Conservation (phyloP, 805 yeast genomes). For the Zygosaccharomyces kombuchaensis region DNA sequence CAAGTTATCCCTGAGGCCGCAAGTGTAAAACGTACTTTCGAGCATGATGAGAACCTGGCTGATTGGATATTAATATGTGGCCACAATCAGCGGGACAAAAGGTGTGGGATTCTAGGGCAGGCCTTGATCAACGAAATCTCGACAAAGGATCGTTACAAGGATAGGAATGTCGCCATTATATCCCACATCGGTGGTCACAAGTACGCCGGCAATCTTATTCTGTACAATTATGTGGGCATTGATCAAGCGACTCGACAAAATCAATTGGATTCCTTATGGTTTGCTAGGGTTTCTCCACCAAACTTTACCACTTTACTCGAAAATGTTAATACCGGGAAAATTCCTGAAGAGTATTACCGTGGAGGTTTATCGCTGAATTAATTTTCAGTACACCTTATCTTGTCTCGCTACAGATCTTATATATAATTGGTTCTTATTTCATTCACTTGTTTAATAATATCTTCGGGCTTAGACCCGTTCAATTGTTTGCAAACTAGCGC, state of each 20-base stretch:
- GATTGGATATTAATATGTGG: constrained; percentile 29
- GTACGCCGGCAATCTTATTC: constrained; percentile 76
- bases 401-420: constrained; percentile 7
- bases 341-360: constrained; percentile 56
- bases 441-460: constrained; percentile 19
- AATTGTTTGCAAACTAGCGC: constrained; percentile 30
- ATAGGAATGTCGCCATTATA: constrained; percentile 47
- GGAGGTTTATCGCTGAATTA: constrained; percentile 33
- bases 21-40: constrained; percentile 5
- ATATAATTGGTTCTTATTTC: constrained; percentile 31
- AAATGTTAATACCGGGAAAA: constrained; percentile 45
- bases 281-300: constrained; percentile 66
- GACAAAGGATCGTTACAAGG: constrained; percentile 10
- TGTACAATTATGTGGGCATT: constrained; percentile 42
- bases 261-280: constrained; percentile 52
- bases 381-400: constrained; percentile 3
- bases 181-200: constrained; percentile 86
- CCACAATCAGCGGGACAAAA: constrained; percentile 25
- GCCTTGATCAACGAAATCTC: constrained; percentile 14
- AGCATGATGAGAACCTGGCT: constrained; percentile 4
- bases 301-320: constrained; percentile 65
- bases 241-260: constrained; percentile 2
- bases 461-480: constrained; percentile 36
- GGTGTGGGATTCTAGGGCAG: constrained; percentile 29
- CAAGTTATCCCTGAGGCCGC: not conserved